Evolutionary conservation across 768 basidiomycete species (phyloP).

Genomic region (Porpolomopsis calyptriformis): DNA sequence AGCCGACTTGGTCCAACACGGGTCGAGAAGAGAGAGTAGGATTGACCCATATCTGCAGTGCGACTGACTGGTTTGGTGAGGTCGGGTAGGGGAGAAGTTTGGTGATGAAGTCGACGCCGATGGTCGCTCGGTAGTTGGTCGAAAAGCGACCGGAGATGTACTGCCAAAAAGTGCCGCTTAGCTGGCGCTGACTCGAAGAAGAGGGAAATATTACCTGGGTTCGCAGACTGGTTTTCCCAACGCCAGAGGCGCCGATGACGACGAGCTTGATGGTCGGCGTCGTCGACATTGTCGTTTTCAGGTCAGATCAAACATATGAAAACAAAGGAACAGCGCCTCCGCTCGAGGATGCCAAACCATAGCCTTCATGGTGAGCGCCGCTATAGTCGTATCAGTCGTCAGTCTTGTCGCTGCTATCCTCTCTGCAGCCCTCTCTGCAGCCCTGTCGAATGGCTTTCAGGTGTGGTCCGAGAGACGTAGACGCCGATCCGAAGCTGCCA

Average conservation of each 20-base stretch:
- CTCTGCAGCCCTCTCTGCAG: no score
- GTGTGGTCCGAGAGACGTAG: no score
- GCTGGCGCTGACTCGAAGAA: not conserved
- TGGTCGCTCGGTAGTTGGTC: constrained; percentile 71
- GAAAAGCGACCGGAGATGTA: constrained; percentile 72
- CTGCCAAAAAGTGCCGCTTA: constrained; percentile 28
- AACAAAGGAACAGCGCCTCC: no score
- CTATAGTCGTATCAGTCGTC: no score
- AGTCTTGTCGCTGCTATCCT: no score
- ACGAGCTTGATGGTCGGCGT: constrained; percentile 77
- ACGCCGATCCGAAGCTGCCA: no score
- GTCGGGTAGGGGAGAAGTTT: constrained; percentile 59
- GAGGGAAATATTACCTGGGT: constrained; percentile 38
- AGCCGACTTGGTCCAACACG: not conserved
- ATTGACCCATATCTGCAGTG: constrained; percentile 52
- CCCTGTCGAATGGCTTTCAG: no score
- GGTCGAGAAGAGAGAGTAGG: not conserved
- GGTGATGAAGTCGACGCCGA: constrained; percentile 82
- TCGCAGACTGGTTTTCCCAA: constrained; percentile 79
- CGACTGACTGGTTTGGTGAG: constrained; percentile 43
- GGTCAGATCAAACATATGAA: no score
- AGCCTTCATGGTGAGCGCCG: no score
- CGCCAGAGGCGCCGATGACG: constrained; percentile 70
- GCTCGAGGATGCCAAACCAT: no score
- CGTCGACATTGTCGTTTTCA: no score